phyloP scores from a whole-genome alignment of 306 rosid genomes.

The Chamaecrista fasciculata region DNA sequence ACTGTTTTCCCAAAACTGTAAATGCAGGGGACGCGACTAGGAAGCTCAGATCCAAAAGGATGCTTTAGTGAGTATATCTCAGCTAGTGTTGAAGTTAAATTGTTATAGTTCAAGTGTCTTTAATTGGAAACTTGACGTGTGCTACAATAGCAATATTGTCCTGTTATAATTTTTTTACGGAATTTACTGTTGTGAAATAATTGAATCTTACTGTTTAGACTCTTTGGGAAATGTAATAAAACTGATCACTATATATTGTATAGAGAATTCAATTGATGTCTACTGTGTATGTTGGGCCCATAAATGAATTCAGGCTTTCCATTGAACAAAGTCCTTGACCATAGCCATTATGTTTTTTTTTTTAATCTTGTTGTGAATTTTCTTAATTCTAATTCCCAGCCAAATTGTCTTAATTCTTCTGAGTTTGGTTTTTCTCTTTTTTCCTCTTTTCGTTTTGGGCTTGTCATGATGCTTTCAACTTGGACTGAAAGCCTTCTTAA shows the following conservation, averaged over 20 bases:
- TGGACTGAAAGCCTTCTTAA: background rate
- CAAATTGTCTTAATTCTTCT: too few relatives aligned
- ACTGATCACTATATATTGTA: background rate
- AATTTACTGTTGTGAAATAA: constrained; percentile 14
- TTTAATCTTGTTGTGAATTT: background rate
- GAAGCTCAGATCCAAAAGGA: constrained; percentile 98
- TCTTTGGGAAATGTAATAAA: background rate
- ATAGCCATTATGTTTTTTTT: too few relatives aligned
- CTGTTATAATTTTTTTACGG: background rate
- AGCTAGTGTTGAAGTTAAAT: constrained; percentile 26
- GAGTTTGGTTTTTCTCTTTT: background rate
- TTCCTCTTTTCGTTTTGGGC: background rate
- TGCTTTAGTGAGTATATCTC: constrained; percentile 76
- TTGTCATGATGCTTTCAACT: background rate
- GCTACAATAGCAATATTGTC: constrained; percentile 1
- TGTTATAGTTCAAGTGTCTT: constrained; percentile 35
- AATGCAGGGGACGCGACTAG: constrained; percentile 93
- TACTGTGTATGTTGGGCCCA: constrained; percentile 10
- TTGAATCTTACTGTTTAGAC: constrained; percentile 19
- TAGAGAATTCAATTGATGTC: constrained; percentile 6
- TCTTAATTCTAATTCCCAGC: background rate
- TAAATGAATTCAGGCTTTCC: constrained; percentile 1
- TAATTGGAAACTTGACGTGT: background rate
- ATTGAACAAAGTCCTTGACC: background rate
- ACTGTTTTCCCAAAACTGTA: constrained; percentile 33